Evolutionary conservation across 495 filamentous ascomycete genomes (phyloP), one percentile per base, ranked within the genome.

Genomic region (Lophiotrema nucula): DNA sequence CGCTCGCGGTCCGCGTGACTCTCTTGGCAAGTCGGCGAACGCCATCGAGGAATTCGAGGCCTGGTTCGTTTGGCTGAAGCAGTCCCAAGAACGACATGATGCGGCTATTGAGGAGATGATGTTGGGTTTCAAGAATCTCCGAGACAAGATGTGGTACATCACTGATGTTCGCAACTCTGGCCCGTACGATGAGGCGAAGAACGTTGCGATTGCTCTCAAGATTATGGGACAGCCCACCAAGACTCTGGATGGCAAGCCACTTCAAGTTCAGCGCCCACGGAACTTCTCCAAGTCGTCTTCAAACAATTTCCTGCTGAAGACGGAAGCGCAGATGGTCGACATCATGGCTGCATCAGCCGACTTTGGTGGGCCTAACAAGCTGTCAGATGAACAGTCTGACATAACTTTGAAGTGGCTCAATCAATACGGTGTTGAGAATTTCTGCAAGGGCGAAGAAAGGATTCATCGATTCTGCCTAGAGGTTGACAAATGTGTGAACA

Each of bases 81-180:
- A 86, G 60, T 85, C 84, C 33, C 83, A 88, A 65, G 85, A 88
- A 58, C 78, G 84, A 5, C 83, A 84, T 46, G 85, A 88, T 68
- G 74, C 77, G 12, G 74, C 77, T 1, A 82, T 86, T 53, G 83
- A 88, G 43, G 74, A 76, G 19, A 85, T 88, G 84, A 86, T 87
- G 76, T 76, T 75, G 52, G 79, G 79, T 13, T 71, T 86, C 15
- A 84, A 84, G 49, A 81, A 84, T 21, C 74, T 92, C 18, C 81
- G 93, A 38, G 87, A 95, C 70, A 97, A 97, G 77, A 96, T 96
- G 89, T 98, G 93, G 93, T 98, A 96, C 70, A 88, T 93, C 62
- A 95, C 92, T 4, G 93, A 97, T 70, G 93, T 97, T 39, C 86
- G 88, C 52, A 92, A 96, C 66, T 97, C 92, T 16, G 89, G 83